phyloP scores from a whole-genome alignment of 2,329 filamentous ascomycete genomes.

The Teratosphaeria destructans region DNA sequence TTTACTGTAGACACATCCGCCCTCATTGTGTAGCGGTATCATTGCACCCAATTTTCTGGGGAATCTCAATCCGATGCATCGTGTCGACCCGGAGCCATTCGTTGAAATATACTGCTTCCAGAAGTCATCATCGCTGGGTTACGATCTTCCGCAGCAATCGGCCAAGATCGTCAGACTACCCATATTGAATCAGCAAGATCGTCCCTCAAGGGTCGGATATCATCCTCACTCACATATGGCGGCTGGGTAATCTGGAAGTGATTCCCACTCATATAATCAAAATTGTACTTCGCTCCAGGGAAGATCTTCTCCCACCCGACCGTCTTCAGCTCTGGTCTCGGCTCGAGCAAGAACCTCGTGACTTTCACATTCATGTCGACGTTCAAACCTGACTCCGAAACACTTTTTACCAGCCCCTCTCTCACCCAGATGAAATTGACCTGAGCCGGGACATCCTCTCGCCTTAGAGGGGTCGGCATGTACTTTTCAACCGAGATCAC shows the following conservation, averaged over 20 bases:
- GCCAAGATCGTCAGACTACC: conserved; percentile 6
- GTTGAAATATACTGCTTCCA: not conserved
- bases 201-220: not conserved
- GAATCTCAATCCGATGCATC: too few species aligned
- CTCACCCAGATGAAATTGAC: conserved; percentile 23
- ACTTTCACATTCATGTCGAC: conserved; percentile 22
- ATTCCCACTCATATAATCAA: conserved; percentile 23
- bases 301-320: conserved; percentile 22
- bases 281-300: conserved; percentile 17
- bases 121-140: not conserved
- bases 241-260: conserved; percentile 24
- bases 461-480: conserved; percentile 14
- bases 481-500: conserved; percentile 21
- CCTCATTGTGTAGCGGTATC: too few species aligned
- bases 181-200: not conserved
- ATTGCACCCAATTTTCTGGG: too few species aligned
- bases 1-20: too few species aligned
- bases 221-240: conserved; percentile 15
- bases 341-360: conserved; percentile 22
- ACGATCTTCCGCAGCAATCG: conserved; percentile 4
- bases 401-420: conserved; percentile 20
- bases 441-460: conserved; percentile 13
- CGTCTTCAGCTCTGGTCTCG: conserved; percentile 16
- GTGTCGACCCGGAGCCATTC: too few species aligned
- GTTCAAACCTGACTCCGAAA: conserved; percentile 17